phyloP scores from a whole-genome alignment of 2,329 filamentous ascomycete genomes.

The Escovopsis sp. region DNA sequence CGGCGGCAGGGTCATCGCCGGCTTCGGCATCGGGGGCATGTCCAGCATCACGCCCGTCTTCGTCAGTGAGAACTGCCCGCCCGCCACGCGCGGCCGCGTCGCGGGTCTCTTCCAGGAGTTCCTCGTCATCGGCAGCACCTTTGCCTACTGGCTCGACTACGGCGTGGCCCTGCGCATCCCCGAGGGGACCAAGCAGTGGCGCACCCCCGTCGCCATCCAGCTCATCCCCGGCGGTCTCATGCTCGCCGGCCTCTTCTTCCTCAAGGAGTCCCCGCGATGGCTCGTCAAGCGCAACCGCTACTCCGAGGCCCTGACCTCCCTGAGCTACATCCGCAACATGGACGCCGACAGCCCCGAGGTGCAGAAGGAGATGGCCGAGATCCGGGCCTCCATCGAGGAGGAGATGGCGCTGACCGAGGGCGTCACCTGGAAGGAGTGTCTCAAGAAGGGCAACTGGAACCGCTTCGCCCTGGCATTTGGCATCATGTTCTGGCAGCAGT shows the following conservation, averaged over 20 bases:
- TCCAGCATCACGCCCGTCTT: conserved; percentile 31
- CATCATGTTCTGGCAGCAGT: no score
- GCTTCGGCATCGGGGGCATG: no score
- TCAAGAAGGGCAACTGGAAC: conserved; percentile 7
- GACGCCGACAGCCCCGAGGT: conserved; percentile 18
- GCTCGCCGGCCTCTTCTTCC: conserved; percentile 32
- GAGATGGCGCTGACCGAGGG: conserved; percentile 29
- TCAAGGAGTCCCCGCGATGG: conserved; percentile 33
- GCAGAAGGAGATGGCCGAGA: conserved; percentile 20
- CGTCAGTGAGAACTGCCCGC: conserved; percentile 31
- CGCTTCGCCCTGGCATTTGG: no score
- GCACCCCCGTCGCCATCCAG: conserved; percentile 32
- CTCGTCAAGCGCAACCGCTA: conserved; percentile 28
- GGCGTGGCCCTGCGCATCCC: conserved; percentile 26
- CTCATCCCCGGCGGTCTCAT: conserved; percentile 32
- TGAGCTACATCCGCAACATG: conserved; percentile 35
- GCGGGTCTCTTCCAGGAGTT: conserved; percentile 31
- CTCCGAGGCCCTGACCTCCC: conserved; percentile 30
- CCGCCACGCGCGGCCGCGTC: conserved; percentile 27
- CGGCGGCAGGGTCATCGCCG: conserved; percentile 10
- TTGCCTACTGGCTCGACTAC: conserved; percentile 32
- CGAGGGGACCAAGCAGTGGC: conserved; percentile 30
- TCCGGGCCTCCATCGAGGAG: conserved; percentile 30
- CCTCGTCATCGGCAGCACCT: conserved; percentile 27
- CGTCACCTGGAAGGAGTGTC: conserved; percentile 29